Evolutionary conservation across 495 filamentous ascomycete species (phyloP).

Genomic region (Aspergillus baeticus): DNA sequence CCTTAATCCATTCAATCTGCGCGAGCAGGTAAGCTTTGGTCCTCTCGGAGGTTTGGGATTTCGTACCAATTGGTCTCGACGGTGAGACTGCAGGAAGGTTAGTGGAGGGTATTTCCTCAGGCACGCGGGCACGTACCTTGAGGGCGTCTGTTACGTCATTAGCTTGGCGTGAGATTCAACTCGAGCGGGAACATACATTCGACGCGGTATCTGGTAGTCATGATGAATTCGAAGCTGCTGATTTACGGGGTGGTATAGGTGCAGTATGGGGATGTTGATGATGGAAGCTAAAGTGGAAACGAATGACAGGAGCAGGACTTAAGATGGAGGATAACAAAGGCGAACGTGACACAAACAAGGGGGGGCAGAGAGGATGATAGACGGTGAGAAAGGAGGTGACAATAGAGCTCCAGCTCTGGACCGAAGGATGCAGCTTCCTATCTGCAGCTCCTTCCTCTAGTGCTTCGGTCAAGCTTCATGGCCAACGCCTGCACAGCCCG

Average conservation of each 20-base stretch:
- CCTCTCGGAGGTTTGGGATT: not conserved
- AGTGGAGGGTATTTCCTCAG: conserved; percentile 15
- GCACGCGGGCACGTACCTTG: conserved; percentile 47
- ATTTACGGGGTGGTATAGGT: not conserved
- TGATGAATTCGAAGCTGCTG: conserved; percentile 32
- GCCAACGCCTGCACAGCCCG: too few relatives aligned
- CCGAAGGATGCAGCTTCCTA: not conserved
- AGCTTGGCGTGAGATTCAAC: conserved; percentile 14
- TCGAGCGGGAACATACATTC: conserved; percentile 63
- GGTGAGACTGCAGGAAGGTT: conserved; percentile 59
- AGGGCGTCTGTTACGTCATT: conserved; percentile 67
- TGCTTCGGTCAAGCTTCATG: too few relatives aligned
- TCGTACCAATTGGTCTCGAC: conserved; percentile 79
- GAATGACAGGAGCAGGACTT: not conserved
- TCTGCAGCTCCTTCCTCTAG: not conserved
- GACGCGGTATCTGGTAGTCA: conserved; percentile 90
- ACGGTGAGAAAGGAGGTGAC: not conserved
- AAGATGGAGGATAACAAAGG: not conserved
- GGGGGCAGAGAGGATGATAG: not conserved
- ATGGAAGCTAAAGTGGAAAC: not conserved
- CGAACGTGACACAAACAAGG: not conserved
- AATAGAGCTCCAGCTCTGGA: not conserved
- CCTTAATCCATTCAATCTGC: conserved; percentile 71
- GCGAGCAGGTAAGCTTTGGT: not conserved
- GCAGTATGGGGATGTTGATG: not conserved